Evolutionary conservation across 2,329 filamentous ascomycete genomes (phyloP).

Genomic region (Neurospora sp.): DNA sequence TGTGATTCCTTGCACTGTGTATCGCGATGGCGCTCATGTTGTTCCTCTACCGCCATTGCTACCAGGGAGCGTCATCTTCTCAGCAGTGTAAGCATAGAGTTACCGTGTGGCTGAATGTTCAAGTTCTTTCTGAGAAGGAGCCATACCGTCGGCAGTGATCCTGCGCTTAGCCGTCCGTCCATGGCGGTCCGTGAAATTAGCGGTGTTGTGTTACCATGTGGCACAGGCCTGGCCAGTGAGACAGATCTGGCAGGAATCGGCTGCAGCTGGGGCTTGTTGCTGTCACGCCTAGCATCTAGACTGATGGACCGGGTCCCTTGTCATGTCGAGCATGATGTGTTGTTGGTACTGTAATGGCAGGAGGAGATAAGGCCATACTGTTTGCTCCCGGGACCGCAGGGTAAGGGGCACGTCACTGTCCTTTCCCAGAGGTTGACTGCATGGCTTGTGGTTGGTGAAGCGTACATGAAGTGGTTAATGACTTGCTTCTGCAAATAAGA

Average conservation of each 20-base stretch:
- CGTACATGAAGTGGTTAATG: not conserved
- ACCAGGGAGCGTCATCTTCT: not conserved
- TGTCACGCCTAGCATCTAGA: too few relatives aligned
- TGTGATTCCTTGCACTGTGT: not conserved
- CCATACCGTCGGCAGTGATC: not conserved
- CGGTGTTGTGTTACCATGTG: not conserved
- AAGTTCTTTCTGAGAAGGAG: not conserved
- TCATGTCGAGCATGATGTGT: too few relatives aligned
- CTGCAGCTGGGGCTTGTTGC: too few relatives aligned
- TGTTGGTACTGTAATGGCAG: too few relatives aligned
- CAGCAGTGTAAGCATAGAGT: not conserved
- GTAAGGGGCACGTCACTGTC: not conserved
- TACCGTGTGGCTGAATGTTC: not conserved
- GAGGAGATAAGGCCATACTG: not conserved
- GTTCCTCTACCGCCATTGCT: not conserved
- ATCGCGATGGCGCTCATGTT: not conserved
- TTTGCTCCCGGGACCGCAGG: not conserved
- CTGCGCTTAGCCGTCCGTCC: not conserved
- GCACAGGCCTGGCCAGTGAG: not conserved
- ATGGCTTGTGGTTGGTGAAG: not conserved
- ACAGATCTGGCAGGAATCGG: not conserved
- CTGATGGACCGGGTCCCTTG: too few relatives aligned
- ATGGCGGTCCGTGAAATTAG: not conserved
- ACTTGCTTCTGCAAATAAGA: not conserved
- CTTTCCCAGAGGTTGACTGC: not conserved